Evolutionary conservation across 768 basidiomycete species (phyloP).

Genomic region (Mycena vulgaris): DNA sequence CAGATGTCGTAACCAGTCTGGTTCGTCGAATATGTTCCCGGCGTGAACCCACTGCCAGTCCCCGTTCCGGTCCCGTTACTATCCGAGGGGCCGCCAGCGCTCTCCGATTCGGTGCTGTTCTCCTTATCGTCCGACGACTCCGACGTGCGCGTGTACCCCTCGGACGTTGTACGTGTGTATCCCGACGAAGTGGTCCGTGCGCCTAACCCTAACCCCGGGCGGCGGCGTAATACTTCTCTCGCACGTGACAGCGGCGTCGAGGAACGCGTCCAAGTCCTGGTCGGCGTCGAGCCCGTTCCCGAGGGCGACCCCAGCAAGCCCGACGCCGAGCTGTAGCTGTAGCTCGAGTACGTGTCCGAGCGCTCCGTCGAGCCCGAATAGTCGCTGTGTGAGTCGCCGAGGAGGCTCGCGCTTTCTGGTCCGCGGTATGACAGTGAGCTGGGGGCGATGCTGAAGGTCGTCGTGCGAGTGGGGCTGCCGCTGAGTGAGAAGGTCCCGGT

Average conservation of each 20-base stretch:
- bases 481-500: slow-evolving; percentile 43
- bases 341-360: slow-evolving; percentile 32
- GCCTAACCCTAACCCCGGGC: slow-evolving; percentile 53
- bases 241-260: slow-evolving; percentile 23
- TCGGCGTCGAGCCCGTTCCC: neutral
- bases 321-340: slow-evolving; percentile 26
- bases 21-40: slow-evolving; percentile 56
- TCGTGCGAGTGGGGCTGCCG: slow-evolving; percentile 59
- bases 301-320: slow-evolving; percentile 1
- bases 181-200: slow-evolving; percentile 71
- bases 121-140: slow-evolving; percentile 34
- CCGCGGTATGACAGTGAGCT: slow-evolving; percentile 36
- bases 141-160: slow-evolving; percentile 14
- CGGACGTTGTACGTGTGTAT: slow-evolving; percentile 9
- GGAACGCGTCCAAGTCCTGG: neutral
- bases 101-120: slow-evolving; percentile 26
- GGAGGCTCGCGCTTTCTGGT: slow-evolving; percentile 35
- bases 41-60: slow-evolving; percentile 41
- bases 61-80: slow-evolving; percentile 37
- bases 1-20: slow-evolving; percentile 71
- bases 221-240: slow-evolving; percentile 40
- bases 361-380: slow-evolving; percentile 58
- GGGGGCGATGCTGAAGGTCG: slow-evolving; percentile 37
- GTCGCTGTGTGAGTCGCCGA: slow-evolving; percentile 35
- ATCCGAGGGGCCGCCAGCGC: slow-evolving; percentile 24